Percentiles rank a stretch among this genome's conserved stretches.
These are phyloP conservation scores for Globisporangium irregulare DNA, from an alignment of 352 stramenopile genomes.

Conservation along the genomic window DNA sequence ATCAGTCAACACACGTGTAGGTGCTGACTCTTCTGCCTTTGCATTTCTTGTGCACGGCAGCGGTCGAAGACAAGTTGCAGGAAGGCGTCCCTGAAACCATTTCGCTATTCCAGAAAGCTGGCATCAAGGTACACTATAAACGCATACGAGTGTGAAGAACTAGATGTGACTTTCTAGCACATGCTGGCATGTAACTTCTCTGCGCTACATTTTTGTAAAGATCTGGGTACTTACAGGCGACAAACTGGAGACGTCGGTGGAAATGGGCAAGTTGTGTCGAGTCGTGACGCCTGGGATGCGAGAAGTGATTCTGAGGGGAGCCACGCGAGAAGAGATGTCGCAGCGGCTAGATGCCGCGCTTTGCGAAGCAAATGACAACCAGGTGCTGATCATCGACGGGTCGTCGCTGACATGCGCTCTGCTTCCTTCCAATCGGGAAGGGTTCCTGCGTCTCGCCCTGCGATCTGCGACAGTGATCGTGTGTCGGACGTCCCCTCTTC, in stretches of 20 bases:
- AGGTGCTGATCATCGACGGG: slow-evolving; percentile 70
- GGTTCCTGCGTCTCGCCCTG: slow-evolving; percentile 69
- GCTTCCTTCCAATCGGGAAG: slow-evolving; percentile 44
- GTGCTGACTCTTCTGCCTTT: neutral
- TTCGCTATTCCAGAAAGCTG: slow-evolving; percentile 86
- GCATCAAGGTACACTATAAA: slow-evolving; percentile 90
- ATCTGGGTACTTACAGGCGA: slow-evolving; percentile 95
- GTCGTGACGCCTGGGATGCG: slow-evolving; percentile 86
- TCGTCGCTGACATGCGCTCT: slow-evolving; percentile 59
- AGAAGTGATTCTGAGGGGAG: slow-evolving; percentile 53
- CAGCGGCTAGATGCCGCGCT: slow-evolving; percentile 49
- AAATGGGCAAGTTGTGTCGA: slow-evolving; percentile 94
- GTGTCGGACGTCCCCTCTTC: slow-evolving; percentile 84
- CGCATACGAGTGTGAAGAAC: neutral
- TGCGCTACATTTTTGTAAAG: slow-evolving; percentile 20
- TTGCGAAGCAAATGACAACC: slow-evolving; percentile 50
- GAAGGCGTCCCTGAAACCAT: slow-evolving; percentile 94
- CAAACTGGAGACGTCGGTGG: slow-evolving; percentile 98
- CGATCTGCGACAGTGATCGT: slow-evolving; percentile 84
- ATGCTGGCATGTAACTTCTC: neutral
- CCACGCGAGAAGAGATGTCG: slow-evolving; percentile 46
- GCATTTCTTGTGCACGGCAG: slow-evolving; percentile 24
- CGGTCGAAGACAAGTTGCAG: slow-evolving; percentile 98
- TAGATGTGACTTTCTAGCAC: neutral
- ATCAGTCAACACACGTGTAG: neutral